phyloP scores from a whole-genome alignment of 2,329 filamentous ascomycete genomes.

The Aspergillus thermomutatus region DNA sequence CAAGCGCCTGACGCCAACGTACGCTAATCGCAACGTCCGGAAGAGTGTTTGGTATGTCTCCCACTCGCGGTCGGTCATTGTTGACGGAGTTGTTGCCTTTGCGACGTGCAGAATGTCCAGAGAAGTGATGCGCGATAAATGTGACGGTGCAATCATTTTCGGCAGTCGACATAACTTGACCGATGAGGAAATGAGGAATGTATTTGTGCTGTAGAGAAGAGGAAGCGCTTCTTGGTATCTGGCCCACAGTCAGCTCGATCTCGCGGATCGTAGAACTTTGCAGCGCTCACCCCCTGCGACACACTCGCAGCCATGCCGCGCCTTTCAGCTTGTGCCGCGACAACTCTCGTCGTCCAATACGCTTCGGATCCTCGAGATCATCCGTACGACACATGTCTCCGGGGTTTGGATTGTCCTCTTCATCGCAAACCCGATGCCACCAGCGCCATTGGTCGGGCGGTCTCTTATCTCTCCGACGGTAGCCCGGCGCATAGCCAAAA shows the following conservation, averaged over 20 bases:
- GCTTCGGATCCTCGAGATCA: conserved; percentile 3
- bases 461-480: background rate
- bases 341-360: background rate
- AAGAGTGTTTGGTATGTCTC: conserved; percentile 1
- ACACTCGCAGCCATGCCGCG: conserved; percentile 1
- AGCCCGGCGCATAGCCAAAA: conserved; percentile 3
- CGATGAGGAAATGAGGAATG: background rate
- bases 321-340: conserved; percentile 2
- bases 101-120: conserved; percentile 1
- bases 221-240: conserved; percentile 4
- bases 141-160: conserved; percentile 1
- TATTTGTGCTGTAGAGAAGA: conserved; percentile 2
- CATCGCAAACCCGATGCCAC: conserved; percentile 6
- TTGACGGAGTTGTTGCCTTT: background rate
- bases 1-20: background rate
- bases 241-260: background rate
- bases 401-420: background rate
- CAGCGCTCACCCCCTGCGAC: background rate
- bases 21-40: background rate
- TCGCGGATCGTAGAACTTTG: background rate
- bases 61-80: conserved; percentile 1
- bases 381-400: conserved; percentile 1
- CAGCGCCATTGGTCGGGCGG: conserved; percentile 6
- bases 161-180: conserved; percentile 3
- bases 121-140: background rate